These are phyloP conservation scores for Micractinium sp. DNA, from an alignment of 139 green algal species.

Conservation along the genomic window DNA sequence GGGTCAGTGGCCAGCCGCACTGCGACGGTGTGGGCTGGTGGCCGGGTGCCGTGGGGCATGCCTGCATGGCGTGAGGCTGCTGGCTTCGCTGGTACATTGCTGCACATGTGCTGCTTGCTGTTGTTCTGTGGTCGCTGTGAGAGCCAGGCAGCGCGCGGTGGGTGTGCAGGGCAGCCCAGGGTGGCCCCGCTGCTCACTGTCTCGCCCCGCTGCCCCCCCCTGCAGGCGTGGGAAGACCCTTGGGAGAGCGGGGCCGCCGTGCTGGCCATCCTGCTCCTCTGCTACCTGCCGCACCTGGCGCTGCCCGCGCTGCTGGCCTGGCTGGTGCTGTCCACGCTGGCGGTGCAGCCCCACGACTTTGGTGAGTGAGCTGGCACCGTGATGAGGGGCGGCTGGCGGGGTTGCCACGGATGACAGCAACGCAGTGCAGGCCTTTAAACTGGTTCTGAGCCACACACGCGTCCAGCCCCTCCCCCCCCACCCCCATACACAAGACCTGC, in stretches of 20 bases:
- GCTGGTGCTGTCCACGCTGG: not conserved
- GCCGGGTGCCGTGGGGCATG: not conserved
- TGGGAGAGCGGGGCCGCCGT: slow-evolving; percentile 7
- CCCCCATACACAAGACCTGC: too few species aligned
- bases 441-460: too few species aligned
- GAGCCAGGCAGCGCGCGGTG: too few species aligned
- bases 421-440: too few species aligned
- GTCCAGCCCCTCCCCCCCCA: too few species aligned
- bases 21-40: not conserved
- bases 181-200: not conserved
- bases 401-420: too few species aligned
- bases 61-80: not conserved
- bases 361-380: not conserved
- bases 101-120: not conserved
- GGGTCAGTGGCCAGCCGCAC: not conserved
- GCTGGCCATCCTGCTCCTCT: slow-evolving; percentile 4
- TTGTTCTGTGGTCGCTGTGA: too few species aligned
- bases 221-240: slow-evolving; percentile 42
- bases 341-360: not conserved
- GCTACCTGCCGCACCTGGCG: slow-evolving; percentile 4
- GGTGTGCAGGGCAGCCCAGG: too few species aligned
- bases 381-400: not conserved
- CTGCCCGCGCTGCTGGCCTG: slow-evolving; percentile 36
- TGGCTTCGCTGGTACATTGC: too few species aligned
- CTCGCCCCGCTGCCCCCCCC: too few species aligned